phyloP scores from a whole-genome alignment of 1,284 basidiomycete genomes.

The Papiliotrema fonsecae region DNA sequence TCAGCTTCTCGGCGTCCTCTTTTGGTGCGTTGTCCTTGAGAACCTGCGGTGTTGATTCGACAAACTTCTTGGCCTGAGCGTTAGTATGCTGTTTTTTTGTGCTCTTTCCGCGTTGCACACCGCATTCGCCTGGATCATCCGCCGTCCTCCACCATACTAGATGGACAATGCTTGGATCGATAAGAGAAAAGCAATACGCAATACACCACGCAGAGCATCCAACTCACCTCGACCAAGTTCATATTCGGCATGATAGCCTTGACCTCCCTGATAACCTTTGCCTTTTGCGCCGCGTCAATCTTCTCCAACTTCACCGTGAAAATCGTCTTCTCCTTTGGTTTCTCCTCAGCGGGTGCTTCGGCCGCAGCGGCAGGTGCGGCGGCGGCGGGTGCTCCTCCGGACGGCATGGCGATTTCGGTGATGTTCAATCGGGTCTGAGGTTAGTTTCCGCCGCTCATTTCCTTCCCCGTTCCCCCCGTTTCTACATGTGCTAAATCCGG shows the following conservation, averaged over 20 bases:
- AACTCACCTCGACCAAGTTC: conserved; percentile 87
- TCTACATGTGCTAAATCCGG: no score
- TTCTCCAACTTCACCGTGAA: conserved; percentile 94
- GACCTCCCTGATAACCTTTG: conserved; percentile 97
- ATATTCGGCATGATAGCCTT: conserved; percentile 92
- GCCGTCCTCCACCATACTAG: not conserved
- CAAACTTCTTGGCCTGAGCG: conserved; percentile 94
- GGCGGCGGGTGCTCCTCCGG: conserved; percentile 60
- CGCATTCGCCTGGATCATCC: not conserved
- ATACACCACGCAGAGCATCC: not conserved
- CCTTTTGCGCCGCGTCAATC: conserved; percentile 83
- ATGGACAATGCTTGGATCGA: no score
- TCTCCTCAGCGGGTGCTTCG: conserved; percentile 68
- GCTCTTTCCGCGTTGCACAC: not conserved
- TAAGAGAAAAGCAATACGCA: not conserved
- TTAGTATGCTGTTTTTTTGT: conserved; percentile 24
- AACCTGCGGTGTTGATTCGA: conserved; percentile 88
- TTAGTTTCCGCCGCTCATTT: not conserved
- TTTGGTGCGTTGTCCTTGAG: conserved; percentile 95
- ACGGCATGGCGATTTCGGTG: conserved; percentile 93
- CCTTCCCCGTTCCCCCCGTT: not conserved
- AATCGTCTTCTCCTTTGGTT: conserved; percentile 97
- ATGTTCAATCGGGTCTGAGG: conserved; percentile 86
- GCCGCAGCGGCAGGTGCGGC: conserved; percentile 56
- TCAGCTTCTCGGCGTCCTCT: conserved; percentile 96